A percentile compares a stretch with the other conserved stretches of the same genome.
Evolutionary conservation across 768 basidiomycete species (phyloP).

Genomic region (Tubosaeta sp.): DNA sequence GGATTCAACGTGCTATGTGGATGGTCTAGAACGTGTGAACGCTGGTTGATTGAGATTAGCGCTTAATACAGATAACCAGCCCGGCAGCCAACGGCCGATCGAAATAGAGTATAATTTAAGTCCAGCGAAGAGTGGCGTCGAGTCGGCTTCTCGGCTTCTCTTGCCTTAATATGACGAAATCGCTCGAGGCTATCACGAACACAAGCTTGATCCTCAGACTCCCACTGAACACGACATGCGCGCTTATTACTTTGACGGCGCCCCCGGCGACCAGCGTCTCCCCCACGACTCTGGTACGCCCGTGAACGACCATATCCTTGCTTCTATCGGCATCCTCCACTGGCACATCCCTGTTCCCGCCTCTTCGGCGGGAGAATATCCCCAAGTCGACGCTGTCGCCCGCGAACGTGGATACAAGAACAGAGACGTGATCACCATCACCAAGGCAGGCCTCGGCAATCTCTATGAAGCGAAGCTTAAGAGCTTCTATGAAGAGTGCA

Average conservation of each 20-base stretch:
- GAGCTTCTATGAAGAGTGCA: conserved; percentile 79
- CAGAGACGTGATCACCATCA: conserved; percentile 74
- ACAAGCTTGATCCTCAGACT: too few species aligned
- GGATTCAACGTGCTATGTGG: conserved; percentile 9
- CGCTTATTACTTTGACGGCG: conserved; percentile 72
- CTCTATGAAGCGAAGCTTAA: conserved; percentile 80
- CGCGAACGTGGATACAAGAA: conserved; percentile 76
- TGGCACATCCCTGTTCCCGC: conserved; percentile 63
- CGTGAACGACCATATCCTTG: conserved; percentile 48
- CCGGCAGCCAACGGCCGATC: too few species aligned
- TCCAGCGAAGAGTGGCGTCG: too few species aligned
- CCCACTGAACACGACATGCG: too few species aligned
- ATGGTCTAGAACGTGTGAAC: not conserved
- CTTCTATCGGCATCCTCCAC: conserved; percentile 57
- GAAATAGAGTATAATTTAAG: too few species aligned
- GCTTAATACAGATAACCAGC: too few species aligned
- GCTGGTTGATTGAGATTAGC: not conserved
- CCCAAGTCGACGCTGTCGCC: conserved; percentile 59
- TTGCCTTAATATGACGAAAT: too few species aligned
- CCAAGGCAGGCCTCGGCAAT: conserved; percentile 76
- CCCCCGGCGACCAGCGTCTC: conserved; percentile 76
- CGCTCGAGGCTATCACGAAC: too few species aligned
- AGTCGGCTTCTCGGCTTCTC: too few species aligned
- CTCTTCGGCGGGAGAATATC: conserved; percentile 33
- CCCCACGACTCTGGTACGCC: conserved; percentile 68